Evolutionary conservation across 352 stramenopile genomes (phyloP).

Genomic region (Elongisporangium anandrum): DNA sequence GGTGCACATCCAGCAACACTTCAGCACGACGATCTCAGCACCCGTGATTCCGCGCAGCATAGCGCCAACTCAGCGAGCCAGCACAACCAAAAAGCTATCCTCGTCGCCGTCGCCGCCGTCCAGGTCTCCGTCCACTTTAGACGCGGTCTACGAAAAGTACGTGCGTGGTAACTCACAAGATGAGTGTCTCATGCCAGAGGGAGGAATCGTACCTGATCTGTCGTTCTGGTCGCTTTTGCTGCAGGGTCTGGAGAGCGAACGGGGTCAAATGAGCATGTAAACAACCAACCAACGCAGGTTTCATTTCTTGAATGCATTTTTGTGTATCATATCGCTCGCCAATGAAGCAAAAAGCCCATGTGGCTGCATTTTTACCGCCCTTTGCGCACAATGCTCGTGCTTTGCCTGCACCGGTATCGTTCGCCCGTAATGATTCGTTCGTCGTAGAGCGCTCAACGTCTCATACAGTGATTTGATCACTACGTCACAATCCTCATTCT

Average conservation of each 20-base stretch:
- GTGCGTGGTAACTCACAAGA: neutral
- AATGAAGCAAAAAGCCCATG: neutral
- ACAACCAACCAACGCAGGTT: neutral
- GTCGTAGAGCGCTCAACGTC: too few relatives aligned
- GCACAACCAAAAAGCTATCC: neutral
- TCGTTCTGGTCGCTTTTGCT: too few relatives aligned
- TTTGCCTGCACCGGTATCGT: neutral
- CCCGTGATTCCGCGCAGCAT: neutral
- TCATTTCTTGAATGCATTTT: constrained; percentile 1
- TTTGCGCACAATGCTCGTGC: too few relatives aligned
- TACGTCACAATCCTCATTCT: constrained; percentile 1
- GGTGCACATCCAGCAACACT: neutral
- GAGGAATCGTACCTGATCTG: neutral
- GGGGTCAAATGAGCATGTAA: neutral
- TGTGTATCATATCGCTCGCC: constrained; percentile 1
- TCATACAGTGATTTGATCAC: constrained; percentile 5
- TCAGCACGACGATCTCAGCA: neutral
- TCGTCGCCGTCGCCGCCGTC: neutral
- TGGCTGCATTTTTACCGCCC: neutral
- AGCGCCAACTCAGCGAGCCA: neutral
- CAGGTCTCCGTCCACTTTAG: constrained; percentile 5
- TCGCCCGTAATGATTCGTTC: neutral
- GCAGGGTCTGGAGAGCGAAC: constrained; percentile 1
- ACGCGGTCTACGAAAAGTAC: constrained; percentile 14
- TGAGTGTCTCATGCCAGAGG: neutral